Percentiles rank a stretch among this genome's conserved stretches.
Evolutionary conservation across 2,329 filamentous ascomycete species (phyloP).

Genomic region (Lanzia echinophila): DNA sequence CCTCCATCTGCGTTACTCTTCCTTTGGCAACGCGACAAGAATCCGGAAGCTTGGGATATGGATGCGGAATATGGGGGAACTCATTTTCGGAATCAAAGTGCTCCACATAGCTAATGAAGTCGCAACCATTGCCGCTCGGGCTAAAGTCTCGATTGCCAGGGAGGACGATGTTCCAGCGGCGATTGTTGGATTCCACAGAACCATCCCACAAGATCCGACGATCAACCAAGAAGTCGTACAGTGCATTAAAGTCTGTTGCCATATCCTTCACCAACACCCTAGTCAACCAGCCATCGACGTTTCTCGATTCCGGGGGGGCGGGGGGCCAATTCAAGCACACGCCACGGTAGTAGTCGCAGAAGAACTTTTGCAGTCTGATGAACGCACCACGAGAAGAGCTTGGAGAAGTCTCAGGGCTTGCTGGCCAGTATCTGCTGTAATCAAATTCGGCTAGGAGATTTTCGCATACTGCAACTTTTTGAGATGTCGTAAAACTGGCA

Average conservation of each 20-base stretch:
- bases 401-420: slow-evolving; percentile 25
- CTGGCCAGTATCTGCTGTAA: slow-evolving; percentile 58
- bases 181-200: slow-evolving; percentile 51
- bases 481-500: slow-evolving; percentile 53
- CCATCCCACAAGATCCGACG: slow-evolving; percentile 60
- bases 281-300: slow-evolving; percentile 54
- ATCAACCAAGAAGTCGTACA: slow-evolving; percentile 67
- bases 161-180: slow-evolving; percentile 59
- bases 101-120: slow-evolving; percentile 59
- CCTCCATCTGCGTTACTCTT: slow-evolving; percentile 21
- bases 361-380: slow-evolving; percentile 53
- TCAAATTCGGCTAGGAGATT: slow-evolving; percentile 53
- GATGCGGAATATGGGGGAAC: slow-evolving; percentile 61
- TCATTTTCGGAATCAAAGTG: slow-evolving; percentile 56
- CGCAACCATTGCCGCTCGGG: slow-evolving; percentile 40
- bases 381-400: slow-evolving; percentile 40
- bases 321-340: slow-evolving; percentile 59
- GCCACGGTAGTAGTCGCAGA: slow-evolving; percentile 50
- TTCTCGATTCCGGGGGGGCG: slow-evolving; percentile 30
- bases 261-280: slow-evolving; percentile 49
- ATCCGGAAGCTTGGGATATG: slow-evolving; percentile 58
- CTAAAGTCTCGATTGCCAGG: slow-evolving; percentile 43
- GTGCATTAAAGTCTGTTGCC: slow-evolving; percentile 59
- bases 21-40: slow-evolving; percentile 32
- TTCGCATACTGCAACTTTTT: slow-evolving; percentile 56